Evolutionary conservation across 768 basidiomycete genomes (phyloP).

Genomic region (Collybia mongolica): DNA sequence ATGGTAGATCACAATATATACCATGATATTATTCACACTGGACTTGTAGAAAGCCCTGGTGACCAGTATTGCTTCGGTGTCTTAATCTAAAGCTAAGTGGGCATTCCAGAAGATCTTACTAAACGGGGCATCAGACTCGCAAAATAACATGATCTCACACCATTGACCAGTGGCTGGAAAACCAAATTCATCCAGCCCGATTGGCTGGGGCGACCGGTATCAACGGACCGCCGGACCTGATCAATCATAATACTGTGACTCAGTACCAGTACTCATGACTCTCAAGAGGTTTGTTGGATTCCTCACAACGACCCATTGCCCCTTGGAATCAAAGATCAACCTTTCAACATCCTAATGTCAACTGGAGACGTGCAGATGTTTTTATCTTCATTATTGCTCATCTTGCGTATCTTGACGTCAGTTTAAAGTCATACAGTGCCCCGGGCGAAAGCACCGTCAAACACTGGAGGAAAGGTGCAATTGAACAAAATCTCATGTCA

Average conservation of each 20-base stretch:
- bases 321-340: neutral
- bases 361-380: slow-evolving; percentile 40
- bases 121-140: too few species aligned
- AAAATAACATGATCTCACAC: neutral
- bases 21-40: too few species aligned
- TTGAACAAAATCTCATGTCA: slow-evolving; percentile 76
- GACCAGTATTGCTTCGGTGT: too few species aligned
- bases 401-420: slow-evolving; percentile 3
- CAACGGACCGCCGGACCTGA: slow-evolving; percentile 7
- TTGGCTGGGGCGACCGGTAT: slow-evolving; percentile 17
- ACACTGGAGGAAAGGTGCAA: slow-evolving; percentile 26
- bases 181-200: slow-evolving; percentile 10
- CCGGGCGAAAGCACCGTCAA: slow-evolving; percentile 21
- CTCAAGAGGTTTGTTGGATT: too few species aligned
- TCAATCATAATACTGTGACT: neutral
- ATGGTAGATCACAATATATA: too few species aligned
- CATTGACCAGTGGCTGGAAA: slow-evolving; percentile 3
- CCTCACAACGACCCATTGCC: neutral
- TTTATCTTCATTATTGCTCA: slow-evolving; percentile 1
- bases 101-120: too few species aligned
- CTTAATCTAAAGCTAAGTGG: too few species aligned
- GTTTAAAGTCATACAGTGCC: slow-evolving; percentile 38
- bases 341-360: slow-evolving; percentile 39
- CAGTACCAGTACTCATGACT: too few species aligned
- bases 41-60: too few species aligned